phyloP scores from a whole-genome alignment of 2,329 filamentous ascomycete genomes.

The Phaeoacremonium minimum region DNA sequence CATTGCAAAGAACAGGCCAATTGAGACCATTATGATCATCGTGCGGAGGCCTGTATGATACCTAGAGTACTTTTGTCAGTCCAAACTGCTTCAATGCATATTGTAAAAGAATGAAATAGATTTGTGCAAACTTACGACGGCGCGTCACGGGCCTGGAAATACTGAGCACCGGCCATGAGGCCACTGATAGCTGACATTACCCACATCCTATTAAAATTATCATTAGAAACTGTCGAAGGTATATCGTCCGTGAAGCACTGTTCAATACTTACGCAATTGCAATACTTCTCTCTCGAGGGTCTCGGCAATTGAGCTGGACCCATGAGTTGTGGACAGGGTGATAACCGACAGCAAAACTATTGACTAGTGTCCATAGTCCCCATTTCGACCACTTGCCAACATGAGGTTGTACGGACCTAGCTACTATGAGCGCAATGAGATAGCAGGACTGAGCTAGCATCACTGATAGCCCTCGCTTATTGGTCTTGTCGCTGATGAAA shows the following conservation, averaged over 20 bases:
- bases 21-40: constrained; percentile 1
- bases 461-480: constrained; percentile 36
- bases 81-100: no score
- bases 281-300: constrained; percentile 41
- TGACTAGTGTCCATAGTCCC: constrained; percentile 46
- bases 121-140: constrained; percentile 13
- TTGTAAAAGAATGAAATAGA: no score
- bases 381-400: constrained; percentile 43
- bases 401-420: constrained; percentile 32
- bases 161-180: constrained; percentile 19
- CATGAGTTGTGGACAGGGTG: constrained; percentile 50
- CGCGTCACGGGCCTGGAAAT: constrained; percentile 14
- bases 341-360: constrained; percentile 46
- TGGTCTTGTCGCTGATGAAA: constrained; percentile 40
- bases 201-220: constrained; percentile 9
- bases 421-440: constrained; percentile 35
- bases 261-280: constrained; percentile 35
- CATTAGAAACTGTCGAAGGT: background rate
- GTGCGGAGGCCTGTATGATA: constrained; percentile 1
- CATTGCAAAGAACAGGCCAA: constrained; percentile 1
- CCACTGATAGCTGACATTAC: constrained; percentile 17
- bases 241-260: background rate
- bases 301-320: constrained; percentile 46
- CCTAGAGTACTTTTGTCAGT: background rate
- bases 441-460: constrained; percentile 39